Percentiles rank a stretch among this genome's conserved stretches.
Conservation (phyloP, 345 rosid species). For the Atalantia buxifolia region DNA sequence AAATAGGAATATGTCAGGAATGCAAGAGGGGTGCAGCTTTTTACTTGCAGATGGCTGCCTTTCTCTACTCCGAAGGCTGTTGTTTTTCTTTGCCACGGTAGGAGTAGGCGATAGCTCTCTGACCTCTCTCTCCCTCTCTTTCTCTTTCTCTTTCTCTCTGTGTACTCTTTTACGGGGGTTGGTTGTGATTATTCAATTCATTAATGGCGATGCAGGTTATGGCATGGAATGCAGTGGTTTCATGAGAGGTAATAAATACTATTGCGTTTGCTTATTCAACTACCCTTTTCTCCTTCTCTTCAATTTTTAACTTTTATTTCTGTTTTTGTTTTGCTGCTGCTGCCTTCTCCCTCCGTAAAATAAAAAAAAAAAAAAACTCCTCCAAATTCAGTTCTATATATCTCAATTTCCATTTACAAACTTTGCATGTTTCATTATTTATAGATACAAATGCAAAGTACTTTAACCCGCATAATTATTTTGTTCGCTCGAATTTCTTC, state of each 20-base stretch:
- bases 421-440: too few species aligned
- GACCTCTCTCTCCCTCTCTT: neutral
- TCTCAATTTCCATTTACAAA: too few species aligned
- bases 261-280: too few species aligned
- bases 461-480: too few species aligned
- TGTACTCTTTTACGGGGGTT: neutral
- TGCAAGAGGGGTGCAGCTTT: slow-evolving; percentile 71
- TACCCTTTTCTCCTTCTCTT: too few species aligned
- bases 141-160: neutral
- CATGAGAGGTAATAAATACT: slow-evolving; percentile 78
- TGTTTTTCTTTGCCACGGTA: slow-evolving; percentile 95
- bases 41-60: slow-evolving; percentile 89
- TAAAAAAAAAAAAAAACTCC: too few species aligned
- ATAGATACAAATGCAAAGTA: too few species aligned
- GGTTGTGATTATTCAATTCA: slow-evolving; percentile 26
- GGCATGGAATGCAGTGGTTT: slow-evolving; percentile 93
- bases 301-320: too few species aligned
- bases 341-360: too few species aligned
- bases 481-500: neutral
- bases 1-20: slow-evolving; percentile 61
- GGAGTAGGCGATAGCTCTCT: too few species aligned
- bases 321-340: too few species aligned
- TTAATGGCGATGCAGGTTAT: slow-evolving; percentile 65
- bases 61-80: slow-evolving; percentile 70
- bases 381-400: too few species aligned